Percentiles rank a stretch among this genome's conserved stretches.
Conservation (phyloP, 208 protist species). For the Tritrichomonas foetus region DNA sequence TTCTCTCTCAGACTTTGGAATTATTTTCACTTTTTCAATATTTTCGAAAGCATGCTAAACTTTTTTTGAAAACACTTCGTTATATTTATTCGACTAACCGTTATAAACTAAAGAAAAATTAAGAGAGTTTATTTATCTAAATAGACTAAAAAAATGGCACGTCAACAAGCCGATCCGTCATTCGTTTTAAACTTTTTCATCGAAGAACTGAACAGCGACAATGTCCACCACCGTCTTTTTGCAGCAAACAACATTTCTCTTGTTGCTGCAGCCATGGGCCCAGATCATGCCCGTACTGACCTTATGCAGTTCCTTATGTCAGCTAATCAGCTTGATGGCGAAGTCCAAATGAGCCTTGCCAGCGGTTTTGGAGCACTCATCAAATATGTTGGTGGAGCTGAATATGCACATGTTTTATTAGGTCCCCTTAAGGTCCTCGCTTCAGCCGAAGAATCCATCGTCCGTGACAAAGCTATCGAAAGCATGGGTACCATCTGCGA, state of each 20-base stretch:
- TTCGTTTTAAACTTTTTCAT: slow-evolving; percentile 40
- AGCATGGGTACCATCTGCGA: background rate
- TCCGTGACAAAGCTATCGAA: slow-evolving; percentile 26
- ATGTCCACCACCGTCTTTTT: slow-evolving; percentile 11
- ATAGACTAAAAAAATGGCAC: background rate
- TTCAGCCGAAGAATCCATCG: slow-evolving; percentile 16
- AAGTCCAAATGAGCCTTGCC: slow-evolving; percentile 33
- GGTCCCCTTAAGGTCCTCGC: slow-evolving; percentile 22
- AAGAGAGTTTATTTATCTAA: no score
- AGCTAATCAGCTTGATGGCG: slow-evolving; percentile 16
- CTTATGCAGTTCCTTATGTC: slow-evolving; percentile 24
- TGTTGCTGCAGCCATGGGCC: slow-evolving; percentile 33
- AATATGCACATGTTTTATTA: slow-evolving; percentile 41
- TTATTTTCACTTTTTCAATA: no score
- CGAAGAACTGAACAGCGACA: slow-evolving; percentile 23
- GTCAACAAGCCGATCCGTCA: slow-evolving; percentile 28
- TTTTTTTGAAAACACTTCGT: no score
- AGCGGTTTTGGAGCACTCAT: background rate
- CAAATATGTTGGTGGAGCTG: slow-evolving; percentile 33
- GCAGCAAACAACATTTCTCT: background rate
- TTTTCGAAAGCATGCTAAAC: no score
- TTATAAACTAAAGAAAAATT: no score
- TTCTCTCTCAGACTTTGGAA: no score
- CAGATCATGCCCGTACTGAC: slow-evolving; percentile 7
- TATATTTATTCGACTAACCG: no score